Evolutionary conservation across 2,329 filamentous ascomycete species (phyloP).

Genomic region (Ophiostoma pallidulum): DNA sequence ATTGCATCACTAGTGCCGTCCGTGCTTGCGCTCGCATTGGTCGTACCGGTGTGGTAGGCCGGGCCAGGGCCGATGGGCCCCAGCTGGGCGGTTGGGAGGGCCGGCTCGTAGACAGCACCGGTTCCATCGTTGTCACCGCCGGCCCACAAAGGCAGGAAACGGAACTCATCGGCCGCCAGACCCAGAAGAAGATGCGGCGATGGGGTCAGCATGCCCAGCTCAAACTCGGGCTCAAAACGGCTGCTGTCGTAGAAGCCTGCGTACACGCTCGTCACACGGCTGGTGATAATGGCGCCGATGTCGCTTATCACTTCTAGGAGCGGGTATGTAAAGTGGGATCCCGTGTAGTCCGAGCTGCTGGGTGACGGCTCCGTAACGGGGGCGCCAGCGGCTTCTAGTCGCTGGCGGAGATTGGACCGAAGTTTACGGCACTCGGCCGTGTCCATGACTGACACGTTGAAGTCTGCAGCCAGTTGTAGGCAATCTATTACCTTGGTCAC

Average conservation of each 20-base stretch:
- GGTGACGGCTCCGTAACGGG: too few relatives aligned
- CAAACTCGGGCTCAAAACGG: conserved; percentile 18
- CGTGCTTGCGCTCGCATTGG: conserved; percentile 21
- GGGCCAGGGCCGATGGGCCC: conserved; percentile 39
- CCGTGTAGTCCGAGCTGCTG: too few relatives aligned
- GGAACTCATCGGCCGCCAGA: conserved; percentile 46
- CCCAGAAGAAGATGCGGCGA: conserved; percentile 41
- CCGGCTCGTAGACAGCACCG: conserved; percentile 37
- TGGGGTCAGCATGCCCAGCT: conserved; percentile 25
- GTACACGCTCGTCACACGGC: not conserved
- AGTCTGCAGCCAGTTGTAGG: not conserved
- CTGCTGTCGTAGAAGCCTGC: not conserved
- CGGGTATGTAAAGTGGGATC: too few relatives aligned
- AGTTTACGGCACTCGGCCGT: too few relatives aligned
- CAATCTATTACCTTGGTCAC: too few relatives aligned
- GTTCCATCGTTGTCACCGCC: conserved; percentile 45
- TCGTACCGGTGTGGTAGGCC: conserved; percentile 36
- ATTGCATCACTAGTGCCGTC: conserved; percentile 18
- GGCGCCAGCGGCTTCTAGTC: too few relatives aligned
- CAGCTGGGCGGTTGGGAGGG: conserved; percentile 33
- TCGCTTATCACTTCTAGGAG: too few relatives aligned
- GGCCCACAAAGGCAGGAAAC: conserved; percentile 57
- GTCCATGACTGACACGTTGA: too few relatives aligned
- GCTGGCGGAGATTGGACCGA: too few relatives aligned
- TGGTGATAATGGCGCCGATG: not conserved